Conservation (phyloP, 2,329 filamentous ascomycete species). For the Xylariaceae sp. region DNA sequence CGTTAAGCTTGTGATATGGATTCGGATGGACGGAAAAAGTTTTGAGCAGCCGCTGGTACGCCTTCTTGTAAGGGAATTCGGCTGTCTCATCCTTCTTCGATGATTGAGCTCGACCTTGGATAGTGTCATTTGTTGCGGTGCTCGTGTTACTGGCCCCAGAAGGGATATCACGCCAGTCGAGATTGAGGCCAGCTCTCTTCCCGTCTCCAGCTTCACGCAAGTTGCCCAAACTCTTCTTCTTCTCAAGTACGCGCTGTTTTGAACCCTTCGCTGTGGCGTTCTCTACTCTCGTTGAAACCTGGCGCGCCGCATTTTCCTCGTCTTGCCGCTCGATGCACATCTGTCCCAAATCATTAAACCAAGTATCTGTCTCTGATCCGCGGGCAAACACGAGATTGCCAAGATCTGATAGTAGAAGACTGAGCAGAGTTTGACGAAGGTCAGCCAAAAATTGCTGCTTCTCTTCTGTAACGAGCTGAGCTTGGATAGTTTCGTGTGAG, state of each 20-base stretch:
- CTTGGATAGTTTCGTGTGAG: slow-evolving; percentile 62
- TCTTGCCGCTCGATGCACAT: slow-evolving; percentile 60
- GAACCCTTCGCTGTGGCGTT: slow-evolving; percentile 39
- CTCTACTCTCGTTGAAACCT: slow-evolving; percentile 36
- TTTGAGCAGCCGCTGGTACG: slow-evolving; percentile 73
- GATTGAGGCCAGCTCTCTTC: slow-evolving; percentile 26
- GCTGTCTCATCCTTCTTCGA: slow-evolving; percentile 30
- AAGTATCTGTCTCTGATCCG: slow-evolving; percentile 88
- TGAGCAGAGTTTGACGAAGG: slow-evolving; percentile 74
- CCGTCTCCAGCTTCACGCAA: slow-evolving; percentile 48
- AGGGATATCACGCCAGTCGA: slow-evolving; percentile 34
- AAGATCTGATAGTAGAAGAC: slow-evolving; percentile 82
- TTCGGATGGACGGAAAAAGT: slow-evolving; percentile 89
- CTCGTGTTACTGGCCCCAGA: slow-evolving; percentile 38
- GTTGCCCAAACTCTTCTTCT: slow-evolving; percentile 66
- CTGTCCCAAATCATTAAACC: slow-evolving; percentile 69
- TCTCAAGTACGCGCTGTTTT: slow-evolving; percentile 53
- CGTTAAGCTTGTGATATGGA: slow-evolving; percentile 79
- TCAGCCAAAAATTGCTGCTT: slow-evolving; percentile 76
- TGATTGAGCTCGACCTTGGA: slow-evolving; percentile 26
- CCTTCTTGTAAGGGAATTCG: slow-evolving; percentile 75
- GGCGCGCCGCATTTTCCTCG: slow-evolving; percentile 43
- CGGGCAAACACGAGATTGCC: slow-evolving; percentile 80
- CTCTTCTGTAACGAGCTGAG: slow-evolving; percentile 59
- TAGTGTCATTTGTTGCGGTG: slow-evolving; percentile 35